A percentile compares a stretch with the other conserved stretches of the same genome.
Conservation (phyloP, 148 eudicot genomes). For the Rhododendron molle region DNA sequence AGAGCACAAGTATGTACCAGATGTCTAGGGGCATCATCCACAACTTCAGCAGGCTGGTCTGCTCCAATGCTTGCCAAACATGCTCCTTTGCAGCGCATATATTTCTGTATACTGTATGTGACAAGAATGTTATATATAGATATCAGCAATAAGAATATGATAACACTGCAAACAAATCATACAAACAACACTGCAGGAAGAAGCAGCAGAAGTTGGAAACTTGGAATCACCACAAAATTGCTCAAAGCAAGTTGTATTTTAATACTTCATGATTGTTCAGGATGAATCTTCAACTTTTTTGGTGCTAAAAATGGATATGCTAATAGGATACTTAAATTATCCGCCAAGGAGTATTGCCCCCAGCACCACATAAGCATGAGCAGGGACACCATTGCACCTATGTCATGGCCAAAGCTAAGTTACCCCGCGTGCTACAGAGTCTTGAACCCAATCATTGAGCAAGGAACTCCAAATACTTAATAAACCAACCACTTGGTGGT, state of each 20-base stretch:
- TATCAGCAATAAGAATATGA: background rate
- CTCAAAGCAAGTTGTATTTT: background rate
- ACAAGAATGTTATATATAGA: background rate
- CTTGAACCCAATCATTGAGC: background rate
- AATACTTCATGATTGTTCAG: background rate
- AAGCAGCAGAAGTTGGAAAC: background rate
- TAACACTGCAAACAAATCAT: background rate
- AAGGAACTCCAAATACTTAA: background rate
- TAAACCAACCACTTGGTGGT: background rate
- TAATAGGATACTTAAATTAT: background rate
- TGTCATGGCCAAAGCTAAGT: background rate
- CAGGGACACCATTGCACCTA: background rate
- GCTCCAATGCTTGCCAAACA: conserved; percentile 85
- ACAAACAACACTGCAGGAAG: background rate
- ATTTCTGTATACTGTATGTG: conserved; percentile 64
- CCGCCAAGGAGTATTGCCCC: background rate
- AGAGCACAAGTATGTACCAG: conserved; percentile 58
- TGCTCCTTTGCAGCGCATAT: conserved; percentile 79
- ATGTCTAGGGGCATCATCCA: conserved; percentile 78
- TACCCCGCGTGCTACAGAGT: background rate
- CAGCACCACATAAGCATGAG: background rate
- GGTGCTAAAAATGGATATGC: background rate
- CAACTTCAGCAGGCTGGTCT: conserved; percentile 99
- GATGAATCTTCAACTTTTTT: background rate
- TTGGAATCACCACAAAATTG: background rate